phyloP scores from a whole-genome alignment of 305 asterid species.

The Fraxinus xanthoxyloides region DNA sequence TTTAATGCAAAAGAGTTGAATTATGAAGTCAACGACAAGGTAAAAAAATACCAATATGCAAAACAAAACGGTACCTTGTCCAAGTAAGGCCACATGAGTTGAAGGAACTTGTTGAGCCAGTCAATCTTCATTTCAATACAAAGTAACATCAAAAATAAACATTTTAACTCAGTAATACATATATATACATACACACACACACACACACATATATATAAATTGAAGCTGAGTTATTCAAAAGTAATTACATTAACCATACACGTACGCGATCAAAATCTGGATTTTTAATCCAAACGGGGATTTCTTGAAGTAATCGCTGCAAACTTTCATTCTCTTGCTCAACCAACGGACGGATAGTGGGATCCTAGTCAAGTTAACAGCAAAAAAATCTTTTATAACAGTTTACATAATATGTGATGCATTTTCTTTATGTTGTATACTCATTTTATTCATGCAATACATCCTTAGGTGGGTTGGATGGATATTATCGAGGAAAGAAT shows the following conservation, averaged over 20 bases:
- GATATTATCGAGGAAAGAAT: too few species aligned
- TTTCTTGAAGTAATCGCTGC: conserved; percentile 73
- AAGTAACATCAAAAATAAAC: conserved; percentile 5
- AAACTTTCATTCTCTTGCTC: conserved; percentile 63
- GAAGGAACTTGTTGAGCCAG: conserved; percentile 77
- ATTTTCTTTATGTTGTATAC: neutral
- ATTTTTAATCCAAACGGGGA: conserved; percentile 88
- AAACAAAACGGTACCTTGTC: conserved; percentile 63
- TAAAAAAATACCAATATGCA: neutral
- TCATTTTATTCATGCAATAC: conserved; percentile 9
- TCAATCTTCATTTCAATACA: conserved; percentile 56
- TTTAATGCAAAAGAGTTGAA: conserved; percentile 10
- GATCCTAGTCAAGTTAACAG: conserved; percentile 60
- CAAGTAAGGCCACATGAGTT: conserved; percentile 67
- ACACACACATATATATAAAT: too few species aligned
- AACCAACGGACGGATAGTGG: conserved; percentile 69
- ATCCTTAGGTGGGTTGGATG: neutral
- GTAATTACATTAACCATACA: conserved; percentile 3
- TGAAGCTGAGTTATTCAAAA: neutral
- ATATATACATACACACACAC: too few species aligned
- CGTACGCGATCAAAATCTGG: conserved; percentile 98
- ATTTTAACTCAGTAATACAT: conserved; percentile 12
- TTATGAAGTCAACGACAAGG: neutral
- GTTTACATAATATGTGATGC: neutral
- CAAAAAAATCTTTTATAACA: conserved; percentile 19